phyloP scores from a whole-genome alignment of 1,284 basidiomycete species.

The Trametes sp. region DNA sequence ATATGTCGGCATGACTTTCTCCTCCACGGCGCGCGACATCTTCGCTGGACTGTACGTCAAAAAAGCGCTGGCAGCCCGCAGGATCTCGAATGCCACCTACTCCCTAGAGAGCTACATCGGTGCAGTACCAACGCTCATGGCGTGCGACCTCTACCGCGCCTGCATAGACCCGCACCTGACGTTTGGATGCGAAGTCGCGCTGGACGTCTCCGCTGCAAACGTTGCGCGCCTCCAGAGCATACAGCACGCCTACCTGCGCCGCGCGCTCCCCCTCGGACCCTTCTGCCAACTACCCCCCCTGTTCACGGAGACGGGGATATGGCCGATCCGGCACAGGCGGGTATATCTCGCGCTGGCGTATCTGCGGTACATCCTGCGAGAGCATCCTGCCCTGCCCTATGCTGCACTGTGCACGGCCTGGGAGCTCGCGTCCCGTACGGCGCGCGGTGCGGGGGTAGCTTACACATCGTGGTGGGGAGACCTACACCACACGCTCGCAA shows the following conservation, averaged over 20 bases:
- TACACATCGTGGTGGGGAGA: background rate
- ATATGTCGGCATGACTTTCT: constrained; percentile 14
- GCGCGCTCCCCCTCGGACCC: constrained; percentile 3
- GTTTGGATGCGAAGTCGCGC: constrained; percentile 12
- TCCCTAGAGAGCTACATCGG: constrained; percentile 14
- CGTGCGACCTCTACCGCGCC: constrained; percentile 5
- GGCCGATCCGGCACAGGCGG: constrained; percentile 12
- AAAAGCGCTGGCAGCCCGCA: background rate
- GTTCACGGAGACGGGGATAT: constrained; percentile 18
- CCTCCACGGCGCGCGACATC: constrained; percentile 7
- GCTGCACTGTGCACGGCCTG: background rate
- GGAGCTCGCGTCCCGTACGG: background rate
- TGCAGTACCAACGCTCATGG: background rate
- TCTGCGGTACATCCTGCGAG: constrained; percentile 10
- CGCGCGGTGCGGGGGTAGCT: background rate
- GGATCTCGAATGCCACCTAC: background rate
- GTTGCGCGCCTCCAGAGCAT: background rate
- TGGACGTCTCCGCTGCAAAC: background rate
- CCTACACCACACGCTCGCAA: background rate
- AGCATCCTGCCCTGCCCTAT: background rate
- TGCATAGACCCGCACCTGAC: constrained; percentile 17
- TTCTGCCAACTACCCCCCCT: constrained; percentile 3
- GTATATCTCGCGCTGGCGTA: constrained; percentile 3
- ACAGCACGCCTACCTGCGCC: constrained; percentile 14
- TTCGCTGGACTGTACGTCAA: background rate